Evolutionary conservation across 2,329 filamentous ascomycete genomes (phyloP), one percentile per base, ranked within the genome.

Genomic region (Parascedosporium putredinis): DNA sequence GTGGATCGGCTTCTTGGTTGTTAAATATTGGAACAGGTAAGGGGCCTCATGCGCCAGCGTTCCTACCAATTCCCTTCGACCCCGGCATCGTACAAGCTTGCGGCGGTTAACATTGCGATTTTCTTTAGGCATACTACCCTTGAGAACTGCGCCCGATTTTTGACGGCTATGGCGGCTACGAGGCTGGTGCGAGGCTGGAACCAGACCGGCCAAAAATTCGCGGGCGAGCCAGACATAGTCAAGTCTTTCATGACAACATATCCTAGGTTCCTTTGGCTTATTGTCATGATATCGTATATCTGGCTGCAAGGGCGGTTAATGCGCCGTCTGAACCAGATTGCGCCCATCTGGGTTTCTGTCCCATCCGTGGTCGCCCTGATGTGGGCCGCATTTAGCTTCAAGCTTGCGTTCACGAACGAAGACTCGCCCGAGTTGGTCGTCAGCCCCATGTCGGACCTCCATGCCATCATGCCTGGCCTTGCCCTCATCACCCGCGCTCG

Each of bases 181-280:
- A 78, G 90, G 31, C 58, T 95, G 2, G 69, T 81, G 33, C 73
- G 88, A 40, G 78, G 84, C 50, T 98, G 91, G 91, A 97, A 97
- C 60, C 93, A 97, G 64, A 97, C 93, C 0, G 93, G 93, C 4
- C 91, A 97, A 62, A 98, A 98, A 64, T 90, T 88, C 58, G 85
- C 93, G 1, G 90, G 90, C n/a, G 85, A 84, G 34, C 81, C 88
- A 23, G 93, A 97, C 59, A 86, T 97, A 43, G 86, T 86, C 54
- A 87, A 84, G 52, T 71, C 66, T 4, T 84, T 88, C 59, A 71
- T 95, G 49, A 69, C 75, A 14, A 69, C 75, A 0, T 76, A 87
- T 51, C 81, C 81, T 2, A 63, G 71, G 24, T 60, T 86, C 0
- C 76, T 98, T 3, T 98, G 93, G 93, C 56, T 65, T 2, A 66